These are phyloP conservation scores for Hirschioporus abietinus DNA, from an alignment of 768 basidiomycete genomes.

Conservation along the genomic window DNA sequence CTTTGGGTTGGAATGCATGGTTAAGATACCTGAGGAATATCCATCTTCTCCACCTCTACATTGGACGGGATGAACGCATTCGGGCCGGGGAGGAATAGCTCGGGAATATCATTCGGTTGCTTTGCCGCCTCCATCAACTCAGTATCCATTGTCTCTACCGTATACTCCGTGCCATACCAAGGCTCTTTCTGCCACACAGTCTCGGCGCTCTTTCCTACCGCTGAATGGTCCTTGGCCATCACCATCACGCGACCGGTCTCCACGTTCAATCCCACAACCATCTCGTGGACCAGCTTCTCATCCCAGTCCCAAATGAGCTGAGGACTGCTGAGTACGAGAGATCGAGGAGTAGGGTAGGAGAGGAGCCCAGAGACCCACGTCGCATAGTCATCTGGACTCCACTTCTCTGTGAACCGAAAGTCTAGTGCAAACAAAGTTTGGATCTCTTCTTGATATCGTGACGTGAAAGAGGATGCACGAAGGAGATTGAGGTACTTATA, in stretches of 20 bases:
- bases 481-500: conserved; percentile 79
- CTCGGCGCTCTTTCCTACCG: conserved; percentile 43
- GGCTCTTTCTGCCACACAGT: conserved; percentile 69
- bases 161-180: conserved; percentile 90
- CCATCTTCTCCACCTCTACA: conserved; percentile 75
- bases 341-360: conserved; percentile 75
- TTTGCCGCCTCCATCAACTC: conserved; percentile 58
- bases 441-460: conserved; percentile 74
- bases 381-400: conserved; percentile 73
- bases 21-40: conserved; percentile 50
- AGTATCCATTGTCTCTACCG: conserved; percentile 62
- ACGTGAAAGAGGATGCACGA: conserved; percentile 51
- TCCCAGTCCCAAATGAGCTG: conserved; percentile 74
- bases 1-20: background rate
- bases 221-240: conserved; percentile 62
- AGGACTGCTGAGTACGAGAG: conserved; percentile 67
- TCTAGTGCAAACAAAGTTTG: conserved; percentile 62
- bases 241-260: conserved; percentile 64
- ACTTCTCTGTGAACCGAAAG: conserved; percentile 87
- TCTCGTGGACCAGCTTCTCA: conserved; percentile 50
- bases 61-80: conserved; percentile 91
- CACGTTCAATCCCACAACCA: conserved; percentile 55
- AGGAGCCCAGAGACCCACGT: conserved; percentile 69
- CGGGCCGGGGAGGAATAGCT: conserved; percentile 73
- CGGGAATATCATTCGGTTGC: conserved; percentile 54